Conservation (phyloP, 768 basidiomycete genomes). For the Hericium alpestre region DNA sequence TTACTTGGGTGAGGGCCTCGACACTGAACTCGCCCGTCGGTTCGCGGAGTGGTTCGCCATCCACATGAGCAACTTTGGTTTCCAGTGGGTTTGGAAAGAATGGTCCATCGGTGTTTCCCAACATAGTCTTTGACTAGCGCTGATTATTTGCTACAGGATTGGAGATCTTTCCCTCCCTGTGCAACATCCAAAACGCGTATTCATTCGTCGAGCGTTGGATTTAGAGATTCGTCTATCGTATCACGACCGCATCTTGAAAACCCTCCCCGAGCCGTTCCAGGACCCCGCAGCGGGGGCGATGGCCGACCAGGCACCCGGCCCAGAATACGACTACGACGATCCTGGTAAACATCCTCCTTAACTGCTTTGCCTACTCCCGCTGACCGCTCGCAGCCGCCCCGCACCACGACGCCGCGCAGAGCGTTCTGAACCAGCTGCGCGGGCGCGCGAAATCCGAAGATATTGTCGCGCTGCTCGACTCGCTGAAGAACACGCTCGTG, state of each 20-base stretch:
- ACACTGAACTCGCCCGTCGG: conserved; percentile 70
- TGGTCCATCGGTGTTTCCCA: conserved; percentile 46
- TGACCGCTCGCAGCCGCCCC: conserved; percentile 43
- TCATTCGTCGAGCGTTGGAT: conserved; percentile 80
- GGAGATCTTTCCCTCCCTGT: conserved; percentile 65
- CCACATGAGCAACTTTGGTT: conserved; percentile 96
- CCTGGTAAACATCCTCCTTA: conserved; percentile 36
- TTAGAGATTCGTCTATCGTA: conserved; percentile 88
- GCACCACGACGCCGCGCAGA: conserved; percentile 70
- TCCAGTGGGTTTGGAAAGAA: conserved; percentile 99
- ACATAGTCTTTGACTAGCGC: not conserved
- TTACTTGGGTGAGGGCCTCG: conserved; percentile 73
- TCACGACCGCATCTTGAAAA: conserved; percentile 84
- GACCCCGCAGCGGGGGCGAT: conserved; percentile 51
- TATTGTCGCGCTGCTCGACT: conserved; percentile 64
- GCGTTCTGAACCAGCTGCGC: conserved; percentile 72
- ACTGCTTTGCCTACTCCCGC: not conserved
- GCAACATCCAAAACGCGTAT: conserved; percentile 79
- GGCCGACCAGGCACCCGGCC: conserved; percentile 60
- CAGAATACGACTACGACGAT: conserved; percentile 77
- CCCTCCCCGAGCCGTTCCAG: conserved; percentile 77
- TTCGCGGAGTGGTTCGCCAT: conserved; percentile 93
- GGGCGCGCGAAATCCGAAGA: conserved; percentile 72
- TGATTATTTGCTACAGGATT: conserved; percentile 42
- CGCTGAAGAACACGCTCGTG: conserved; percentile 55